phyloP scores from a whole-genome alignment of 805 yeast species.

The Spathaspora passalidarum region DNA sequence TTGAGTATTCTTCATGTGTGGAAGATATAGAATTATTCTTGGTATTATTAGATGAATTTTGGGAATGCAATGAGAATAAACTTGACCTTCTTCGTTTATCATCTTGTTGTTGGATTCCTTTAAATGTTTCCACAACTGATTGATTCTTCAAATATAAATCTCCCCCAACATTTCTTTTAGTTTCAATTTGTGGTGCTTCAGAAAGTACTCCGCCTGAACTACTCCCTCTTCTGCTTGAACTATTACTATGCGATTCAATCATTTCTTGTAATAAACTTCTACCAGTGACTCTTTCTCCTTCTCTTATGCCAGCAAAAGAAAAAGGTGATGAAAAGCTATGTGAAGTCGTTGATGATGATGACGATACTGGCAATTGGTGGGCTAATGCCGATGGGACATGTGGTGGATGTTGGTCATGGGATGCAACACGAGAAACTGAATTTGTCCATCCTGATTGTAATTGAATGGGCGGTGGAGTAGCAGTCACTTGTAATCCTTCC shows the following conservation, averaged over 20 bases:
- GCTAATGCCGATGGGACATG: constrained; percentile 20
- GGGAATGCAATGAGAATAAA: constrained; percentile 16
- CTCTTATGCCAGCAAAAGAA: constrained; percentile 26
- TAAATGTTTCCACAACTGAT: constrained; percentile 40
- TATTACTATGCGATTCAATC: constrained; percentile 22
- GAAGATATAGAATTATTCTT: constrained; percentile 11
- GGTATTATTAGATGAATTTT: not conserved
- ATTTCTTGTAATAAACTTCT: constrained; percentile 30
- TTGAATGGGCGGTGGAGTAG: not conserved
- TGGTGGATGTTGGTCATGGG: constrained; percentile 6
- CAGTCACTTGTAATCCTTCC: constrained; percentile 15
- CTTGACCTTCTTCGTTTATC: constrained; percentile 37
- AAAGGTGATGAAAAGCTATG: constrained; percentile 5
- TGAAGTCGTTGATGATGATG: constrained; percentile 7
- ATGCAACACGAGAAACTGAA: not conserved
- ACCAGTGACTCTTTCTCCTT: constrained; percentile 16
- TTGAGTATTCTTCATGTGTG: constrained; percentile 15
- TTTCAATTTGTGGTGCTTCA: constrained; percentile 44
- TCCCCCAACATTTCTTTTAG: constrained; percentile 44
- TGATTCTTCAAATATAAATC: constrained; percentile 42
- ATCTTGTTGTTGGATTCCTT: constrained; percentile 40
- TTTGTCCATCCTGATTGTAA: not conserved
- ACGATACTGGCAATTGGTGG: constrained; percentile 10
- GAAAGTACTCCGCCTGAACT: constrained; percentile 18
- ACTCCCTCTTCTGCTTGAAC: constrained; percentile 25